Evolutionary conservation across 495 filamentous ascomycete species (phyloP), one percentile per base, ranked within the genome.

Genomic region (Aspergillus taichungensis): DNA sequence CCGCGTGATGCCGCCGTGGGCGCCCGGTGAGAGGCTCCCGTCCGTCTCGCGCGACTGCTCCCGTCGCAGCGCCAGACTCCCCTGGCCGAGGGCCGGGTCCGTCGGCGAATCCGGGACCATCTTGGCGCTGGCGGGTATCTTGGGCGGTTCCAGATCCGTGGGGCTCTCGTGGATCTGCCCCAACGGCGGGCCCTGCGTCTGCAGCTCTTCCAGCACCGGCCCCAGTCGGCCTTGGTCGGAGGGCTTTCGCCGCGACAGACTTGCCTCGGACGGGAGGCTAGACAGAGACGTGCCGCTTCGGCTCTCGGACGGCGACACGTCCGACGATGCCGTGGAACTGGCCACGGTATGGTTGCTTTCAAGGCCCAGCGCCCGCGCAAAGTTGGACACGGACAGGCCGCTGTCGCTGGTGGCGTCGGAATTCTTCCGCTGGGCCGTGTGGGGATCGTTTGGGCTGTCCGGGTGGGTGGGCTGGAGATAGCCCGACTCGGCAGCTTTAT

Each of bases 201-300:
- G 60, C 14, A 63, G 46, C 37, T 67, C 69, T 33, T 72, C 60
- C 9, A 69, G 59, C 37, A 73, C 49, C 8, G 64, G 56, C 1
- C 61, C 54, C 0, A 70, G 52, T 13, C 61, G 65, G 34, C 55
- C 51, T 5, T 56, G 52, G 45, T 72, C 63, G 0, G 57, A 53
- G 3, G 59, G 50, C 37, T 68, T 68, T 8, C 52, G 55, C 35
- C 53, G 50, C 33, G 60, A 56, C 32, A 60, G 37, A 42, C 63
- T 64, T n/a, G 46, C 47, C 37, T 74, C 66, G 6, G 69, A 73
- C 10, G 64, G 68, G 12, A 71, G 58, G 37, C 70, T 94, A 5
- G 86, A 87, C 42, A 78, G 72, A 3, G 86, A 88, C 53, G 84
- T 90, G 3, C 79, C 72, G 60, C 80, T 83, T 45, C 80, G 79